Evolutionary conservation across 2,329 filamentous ascomycete genomes (phyloP), one percentile per base, ranked within the genome.

Genomic region (Aspergillus thermomutatus): DNA sequence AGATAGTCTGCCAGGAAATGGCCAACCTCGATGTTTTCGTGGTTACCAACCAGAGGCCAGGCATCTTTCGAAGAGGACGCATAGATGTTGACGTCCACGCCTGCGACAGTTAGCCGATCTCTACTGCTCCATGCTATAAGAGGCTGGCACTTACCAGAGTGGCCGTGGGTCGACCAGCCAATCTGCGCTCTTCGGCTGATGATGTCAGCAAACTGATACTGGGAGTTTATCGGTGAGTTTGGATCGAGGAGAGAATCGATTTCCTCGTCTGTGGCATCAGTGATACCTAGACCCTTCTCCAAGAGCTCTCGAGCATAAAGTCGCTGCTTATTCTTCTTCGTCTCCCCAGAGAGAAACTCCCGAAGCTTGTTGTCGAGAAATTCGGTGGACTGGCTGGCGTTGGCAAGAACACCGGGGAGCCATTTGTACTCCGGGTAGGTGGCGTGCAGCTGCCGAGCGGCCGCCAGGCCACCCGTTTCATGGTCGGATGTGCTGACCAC

Each of bases 81-180:
- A 77, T 97, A 99, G 64, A 99, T 91, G 74, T 99, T 99, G 50
- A 99, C 94, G 71, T 99, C 94, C 7, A 94, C 92, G 52, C 88
- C 94, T 70, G 69, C 68, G 27, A 45, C n/a, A 17, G 31, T 19
- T 40, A 45, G 50, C 61, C 51, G 66, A 58, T 41, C 49, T 47
- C 21, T 60, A 53, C 52, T 46, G 41, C 7, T 34, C 17, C 3
- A 7, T 28, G 11, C 28, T 41, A 21, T 48, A 14, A 31, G 28
- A 28, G 26, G 34, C 27, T 21, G 17, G 37, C 26, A 59, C 66
- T 61, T 71, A 78, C 76, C 75, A 21, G 88, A 89, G 77, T 99
- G 94, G 27, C 94, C 94, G 72, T 97, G 93, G 0, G 92, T 96
- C 61, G 85, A 88, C 94, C 94, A 99, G 14, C 94, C 95, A 46